phyloP scores from a whole-genome alignment of 2,329 filamentous ascomycete species.

The Monosporascus sp. region DNA sequence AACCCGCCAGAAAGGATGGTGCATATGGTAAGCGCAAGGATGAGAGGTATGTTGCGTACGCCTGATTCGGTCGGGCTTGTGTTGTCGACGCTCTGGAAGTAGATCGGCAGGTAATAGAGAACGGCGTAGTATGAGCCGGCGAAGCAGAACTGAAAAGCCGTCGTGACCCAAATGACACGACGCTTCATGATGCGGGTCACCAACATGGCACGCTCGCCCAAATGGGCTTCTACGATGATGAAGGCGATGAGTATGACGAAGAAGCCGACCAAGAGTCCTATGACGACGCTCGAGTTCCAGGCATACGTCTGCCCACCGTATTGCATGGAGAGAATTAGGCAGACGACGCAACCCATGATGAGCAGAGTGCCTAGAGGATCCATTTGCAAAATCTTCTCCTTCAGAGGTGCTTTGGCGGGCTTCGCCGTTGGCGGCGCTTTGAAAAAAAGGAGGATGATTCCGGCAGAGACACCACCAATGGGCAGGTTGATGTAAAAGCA shows the following conservation, averaged over 20 bases:
- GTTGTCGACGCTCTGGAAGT: slow-evolving; percentile 34
- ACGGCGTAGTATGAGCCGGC: no score
- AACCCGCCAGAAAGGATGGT: slow-evolving; percentile 21
- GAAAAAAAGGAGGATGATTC: slow-evolving; percentile 18
- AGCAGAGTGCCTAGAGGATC: slow-evolving; percentile 24
- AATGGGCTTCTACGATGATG: no score
- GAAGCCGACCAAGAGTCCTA: no score
- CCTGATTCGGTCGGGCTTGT: slow-evolving; percentile 27
- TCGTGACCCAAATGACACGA: no score
- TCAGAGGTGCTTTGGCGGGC: not conserved
- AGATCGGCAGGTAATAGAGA: slow-evolving; percentile 34
- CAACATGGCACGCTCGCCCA: no score
- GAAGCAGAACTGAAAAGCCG: no score
- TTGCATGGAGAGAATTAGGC: slow-evolving; percentile 2
- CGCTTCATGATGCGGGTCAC: no score
- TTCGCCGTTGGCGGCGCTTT: no score
- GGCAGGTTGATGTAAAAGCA: slow-evolving; percentile 20
- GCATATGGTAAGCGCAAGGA: slow-evolving; percentile 21
- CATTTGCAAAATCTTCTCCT: slow-evolving; percentile 13
- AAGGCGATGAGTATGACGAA: no score
- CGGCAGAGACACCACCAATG: slow-evolving; percentile 24
- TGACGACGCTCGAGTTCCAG: no score
- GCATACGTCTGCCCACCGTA: no score
- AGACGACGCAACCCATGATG: slow-evolving; percentile 27
- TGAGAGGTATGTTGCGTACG: slow-evolving; percentile 30